phyloP scores from a whole-genome alignment of 192 early-diverging fungal genomes.

The Globomyces pollinis-pini region DNA sequence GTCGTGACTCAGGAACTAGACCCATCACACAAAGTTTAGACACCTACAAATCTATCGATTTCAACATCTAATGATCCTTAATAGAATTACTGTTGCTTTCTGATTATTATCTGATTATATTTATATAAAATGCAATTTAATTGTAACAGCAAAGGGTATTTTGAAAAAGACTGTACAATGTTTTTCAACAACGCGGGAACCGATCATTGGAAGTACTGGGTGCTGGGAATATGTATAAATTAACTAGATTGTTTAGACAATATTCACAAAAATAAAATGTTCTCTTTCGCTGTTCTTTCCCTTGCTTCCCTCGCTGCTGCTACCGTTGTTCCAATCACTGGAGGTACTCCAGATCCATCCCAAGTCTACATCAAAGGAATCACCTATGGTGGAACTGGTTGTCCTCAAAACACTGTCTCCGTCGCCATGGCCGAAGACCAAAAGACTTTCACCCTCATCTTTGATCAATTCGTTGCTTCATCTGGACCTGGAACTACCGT shows the following conservation, averaged over 20 bases:
- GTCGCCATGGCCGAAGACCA: slow-evolving; percentile 11
- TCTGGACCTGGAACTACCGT: slow-evolving; percentile 15
- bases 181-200: background rate
- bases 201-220: background rate
- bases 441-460: slow-evolving; percentile 19
- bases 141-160: background rate
- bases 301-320: background rate
- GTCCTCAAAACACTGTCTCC: background rate
- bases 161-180: background rate
- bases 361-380: slow-evolving; percentile 1
- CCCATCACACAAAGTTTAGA: too few relatives aligned
- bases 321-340: background rate
- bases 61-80: too few relatives aligned
- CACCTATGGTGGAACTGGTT: slow-evolving; percentile 2
- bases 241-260: background rate
- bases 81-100: too few relatives aligned
- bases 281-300: background rate
- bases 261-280: background rate
- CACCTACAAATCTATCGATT: too few relatives aligned
- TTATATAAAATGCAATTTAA: too few relatives aligned
- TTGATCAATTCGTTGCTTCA: slow-evolving; percentile 18
- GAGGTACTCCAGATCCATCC: background rate
- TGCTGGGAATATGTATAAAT: background rate
- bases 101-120: too few relatives aligned
- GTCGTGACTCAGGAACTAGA: too few relatives aligned